A percentile compares a stretch with the other conserved stretches of the same genome.
phyloP scores from a whole-genome alignment of 352 stramenopile genomes.

The Phytophthora sp. region DNA sequence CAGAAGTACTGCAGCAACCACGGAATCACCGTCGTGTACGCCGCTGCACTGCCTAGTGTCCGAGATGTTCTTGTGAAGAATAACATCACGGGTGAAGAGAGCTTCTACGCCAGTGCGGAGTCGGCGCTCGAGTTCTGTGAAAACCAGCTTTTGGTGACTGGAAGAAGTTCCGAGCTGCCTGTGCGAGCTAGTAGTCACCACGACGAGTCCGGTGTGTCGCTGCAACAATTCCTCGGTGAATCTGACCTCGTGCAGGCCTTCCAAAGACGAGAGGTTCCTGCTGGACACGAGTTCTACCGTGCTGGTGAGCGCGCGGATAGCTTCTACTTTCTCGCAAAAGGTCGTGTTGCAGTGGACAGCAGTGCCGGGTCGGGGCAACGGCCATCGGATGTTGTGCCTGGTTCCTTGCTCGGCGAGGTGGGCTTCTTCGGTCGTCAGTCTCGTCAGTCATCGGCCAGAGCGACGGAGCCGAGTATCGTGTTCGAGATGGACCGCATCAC shows the following conservation, averaged over 20 bases:
- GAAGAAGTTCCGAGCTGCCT: background rate
- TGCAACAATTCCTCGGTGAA: constrained; percentile 72
- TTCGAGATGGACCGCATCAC: constrained; percentile 62
- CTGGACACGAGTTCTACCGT: constrained; percentile 66
- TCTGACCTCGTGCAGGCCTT: constrained; percentile 54
- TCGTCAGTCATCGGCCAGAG: constrained; percentile 47
- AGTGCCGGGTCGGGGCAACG: constrained; percentile 35
- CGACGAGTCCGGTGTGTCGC: constrained; percentile 40
- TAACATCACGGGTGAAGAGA: constrained; percentile 50
- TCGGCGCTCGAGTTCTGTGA: constrained; percentile 76
- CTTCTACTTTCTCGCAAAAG: constrained; percentile 74
- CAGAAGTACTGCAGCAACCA: constrained; percentile 75
- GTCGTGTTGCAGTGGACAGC: constrained; percentile 54
- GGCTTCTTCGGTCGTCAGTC: constrained; percentile 75
- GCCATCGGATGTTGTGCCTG: constrained; percentile 49
- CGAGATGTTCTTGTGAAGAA: constrained; percentile 61
- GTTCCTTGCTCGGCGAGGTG: constrained; percentile 78
- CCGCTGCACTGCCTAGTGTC: constrained; percentile 60
- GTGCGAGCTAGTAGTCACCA: constrained; percentile 17
- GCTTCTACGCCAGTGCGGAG: constrained; percentile 67
- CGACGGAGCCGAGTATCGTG: constrained; percentile 51
- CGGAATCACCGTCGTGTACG: constrained; percentile 67
- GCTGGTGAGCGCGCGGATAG: constrained; percentile 45
- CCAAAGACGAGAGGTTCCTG: constrained; percentile 41
- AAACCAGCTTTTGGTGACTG: constrained; percentile 45